Percentiles rank a stretch among this genome's conserved stretches.
These are phyloP conservation scores for Noccaea caerulescens DNA, from an alignment of 345 rosid species.

Conservation along the genomic window DNA sequence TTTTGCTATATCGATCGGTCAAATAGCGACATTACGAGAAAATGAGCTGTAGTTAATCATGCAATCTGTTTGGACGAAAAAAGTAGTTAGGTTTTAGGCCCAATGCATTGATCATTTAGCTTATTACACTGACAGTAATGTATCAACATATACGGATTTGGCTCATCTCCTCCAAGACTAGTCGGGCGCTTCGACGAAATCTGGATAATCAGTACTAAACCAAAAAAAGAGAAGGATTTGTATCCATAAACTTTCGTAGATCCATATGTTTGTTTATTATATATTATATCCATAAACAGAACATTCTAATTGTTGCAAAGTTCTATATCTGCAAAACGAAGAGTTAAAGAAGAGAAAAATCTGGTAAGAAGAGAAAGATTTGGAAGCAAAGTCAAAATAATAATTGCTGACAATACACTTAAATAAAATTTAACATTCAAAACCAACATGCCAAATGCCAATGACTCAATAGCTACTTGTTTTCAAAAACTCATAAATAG, in stretches of 20 bases:
- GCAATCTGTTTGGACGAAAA: constrained; percentile 9
- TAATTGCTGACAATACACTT: background rate
- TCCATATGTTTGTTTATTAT: background rate
- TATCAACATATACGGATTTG: constrained; percentile 6
- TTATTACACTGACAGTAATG: constrained; percentile 18
- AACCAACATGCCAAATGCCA: constrained; percentile 4
- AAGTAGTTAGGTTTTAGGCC: background rate
- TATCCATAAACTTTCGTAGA: background rate
- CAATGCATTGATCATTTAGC: constrained; percentile 8
- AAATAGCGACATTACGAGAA: constrained; percentile 7
- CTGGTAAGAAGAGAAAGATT: background rate
- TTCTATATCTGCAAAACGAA: background rate
- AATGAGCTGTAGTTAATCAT: constrained; percentile 28
- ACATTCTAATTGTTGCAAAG: background rate
- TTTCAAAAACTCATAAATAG: constrained; percentile 28
- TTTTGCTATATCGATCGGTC: constrained; percentile 28
- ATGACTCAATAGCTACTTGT: background rate
- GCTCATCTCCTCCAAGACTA: background rate
- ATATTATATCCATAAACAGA: background rate
- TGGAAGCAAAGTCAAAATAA: constrained; percentile 10
- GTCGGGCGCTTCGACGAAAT: background rate
- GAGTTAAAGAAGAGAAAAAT: background rate
- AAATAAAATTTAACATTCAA: background rate
- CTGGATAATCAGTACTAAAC: background rate
- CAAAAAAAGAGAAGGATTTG: background rate